A percentile compares a stretch with the other conserved stretches of the same genome.
Conservation (phyloP, 1,284 basidiomycete species). For the Heterobasidion annosum region DNA sequence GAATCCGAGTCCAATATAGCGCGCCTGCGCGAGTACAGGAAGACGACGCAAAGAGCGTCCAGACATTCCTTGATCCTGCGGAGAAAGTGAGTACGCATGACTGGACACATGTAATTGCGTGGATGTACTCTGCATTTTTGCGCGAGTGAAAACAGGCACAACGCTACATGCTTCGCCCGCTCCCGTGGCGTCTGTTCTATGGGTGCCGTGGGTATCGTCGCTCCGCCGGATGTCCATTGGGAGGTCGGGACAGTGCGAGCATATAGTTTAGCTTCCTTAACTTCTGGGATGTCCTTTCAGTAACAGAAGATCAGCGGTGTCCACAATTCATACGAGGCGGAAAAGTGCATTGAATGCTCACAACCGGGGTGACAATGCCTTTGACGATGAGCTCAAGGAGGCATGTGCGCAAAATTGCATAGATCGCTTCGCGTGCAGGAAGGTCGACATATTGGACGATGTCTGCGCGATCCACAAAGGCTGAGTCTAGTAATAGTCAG, state of each 20-base stretch:
- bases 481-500: constrained; percentile 54
- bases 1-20: constrained; percentile 56
- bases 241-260: constrained; percentile 29
- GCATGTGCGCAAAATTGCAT: constrained; percentile 87
- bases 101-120: neutral
- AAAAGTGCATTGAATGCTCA: constrained; percentile 21
- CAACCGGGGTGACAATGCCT: constrained; percentile 57
- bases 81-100: neutral
- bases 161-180: constrained; percentile 42
- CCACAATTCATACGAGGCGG: neutral
- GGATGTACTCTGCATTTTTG: constrained; percentile 63
- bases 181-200: constrained; percentile 20
- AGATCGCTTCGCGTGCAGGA: constrained; percentile 85
- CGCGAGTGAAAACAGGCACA: constrained; percentile 59
- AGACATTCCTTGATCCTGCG: constrained; percentile 68
- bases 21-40: constrained; percentile 86
- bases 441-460: constrained; percentile 93
- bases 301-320: neutral
- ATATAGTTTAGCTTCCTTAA: constrained; percentile 42
- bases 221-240: neutral
- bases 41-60: constrained; percentile 85
- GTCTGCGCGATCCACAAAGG: constrained; percentile 95
- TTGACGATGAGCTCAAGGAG: constrained; percentile 73
- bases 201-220: neutral
- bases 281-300: neutral